phyloP scores from a whole-genome alignment of 176 grass and related monocot genomes.

The Panicum miliaceum region DNA sequence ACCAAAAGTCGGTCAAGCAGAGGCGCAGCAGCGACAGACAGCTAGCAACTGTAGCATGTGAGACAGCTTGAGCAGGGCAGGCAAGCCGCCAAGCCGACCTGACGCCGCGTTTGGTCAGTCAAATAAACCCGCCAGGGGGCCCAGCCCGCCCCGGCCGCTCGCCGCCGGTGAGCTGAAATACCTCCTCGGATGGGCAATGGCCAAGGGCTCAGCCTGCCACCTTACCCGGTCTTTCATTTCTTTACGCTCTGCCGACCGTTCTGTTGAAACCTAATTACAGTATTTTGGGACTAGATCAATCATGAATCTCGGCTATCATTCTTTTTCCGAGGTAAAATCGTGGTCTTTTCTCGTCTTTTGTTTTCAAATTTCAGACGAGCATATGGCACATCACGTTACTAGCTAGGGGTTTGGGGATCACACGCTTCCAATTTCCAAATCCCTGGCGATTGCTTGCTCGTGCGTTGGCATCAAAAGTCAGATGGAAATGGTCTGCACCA shows the following conservation, averaged over 20 bases:
- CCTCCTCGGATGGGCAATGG: not conserved
- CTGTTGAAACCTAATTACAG: not conserved
- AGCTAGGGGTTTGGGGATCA: not conserved
- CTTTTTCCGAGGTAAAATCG: not conserved
- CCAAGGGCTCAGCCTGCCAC: constrained; percentile 7
- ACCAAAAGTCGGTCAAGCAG: not conserved
- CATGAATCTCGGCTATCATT: not conserved
- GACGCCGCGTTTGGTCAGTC: constrained; percentile 39
- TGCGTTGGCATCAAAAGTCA: not conserved
- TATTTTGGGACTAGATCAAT: not conserved
- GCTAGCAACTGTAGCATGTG: constrained; percentile 11
- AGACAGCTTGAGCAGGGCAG: not conserved
- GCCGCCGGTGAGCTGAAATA: constrained; percentile 21
- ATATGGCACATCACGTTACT: not conserved
- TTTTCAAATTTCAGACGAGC: not conserved
- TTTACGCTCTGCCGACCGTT: not conserved
- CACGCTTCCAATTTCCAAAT: not conserved
- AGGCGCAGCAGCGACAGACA: constrained; percentile 5
- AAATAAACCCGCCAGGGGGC: constrained; percentile 8
- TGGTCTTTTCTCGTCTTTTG: not conserved
- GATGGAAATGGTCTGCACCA: not conserved
- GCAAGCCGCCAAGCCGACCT: constrained; percentile 33
- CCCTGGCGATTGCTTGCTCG: not conserved
- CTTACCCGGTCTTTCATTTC: not conserved
- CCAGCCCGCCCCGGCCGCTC: not conserved